phyloP scores from a whole-genome alignment of 169 alveolate species.

The Plasmodium billcollinsi region DNA sequence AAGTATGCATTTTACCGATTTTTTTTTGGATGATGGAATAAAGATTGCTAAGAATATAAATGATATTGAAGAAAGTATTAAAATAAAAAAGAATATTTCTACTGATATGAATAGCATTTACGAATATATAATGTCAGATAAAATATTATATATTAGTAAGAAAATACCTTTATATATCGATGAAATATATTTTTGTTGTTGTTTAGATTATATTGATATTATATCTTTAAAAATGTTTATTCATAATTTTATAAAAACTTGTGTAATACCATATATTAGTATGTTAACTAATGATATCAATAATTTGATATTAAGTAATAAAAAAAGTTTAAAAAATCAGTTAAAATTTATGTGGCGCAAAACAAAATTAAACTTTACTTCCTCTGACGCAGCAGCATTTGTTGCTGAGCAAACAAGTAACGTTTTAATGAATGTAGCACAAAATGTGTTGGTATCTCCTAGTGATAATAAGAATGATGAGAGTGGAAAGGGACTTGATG shows the following conservation, averaged over 20 bases:
- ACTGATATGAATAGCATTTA: slow-evolving; percentile 14
- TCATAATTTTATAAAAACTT: slow-evolving; percentile 39
- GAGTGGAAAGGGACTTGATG: background rate
- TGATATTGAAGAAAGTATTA: slow-evolving; percentile 32
- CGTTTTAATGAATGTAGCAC: slow-evolving; percentile 43
- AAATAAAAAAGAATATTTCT: slow-evolving; percentile 17
- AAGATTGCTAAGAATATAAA: slow-evolving; percentile 5
- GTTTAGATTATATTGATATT: slow-evolving; percentile 29
- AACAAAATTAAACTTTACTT: slow-evolving; percentile 28
- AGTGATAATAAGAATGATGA: background rate
- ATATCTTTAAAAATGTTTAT: slow-evolving; percentile 55
- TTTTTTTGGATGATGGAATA: slow-evolving; percentile 1
- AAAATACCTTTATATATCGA: slow-evolving; percentile 49
- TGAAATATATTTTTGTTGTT: slow-evolving; percentile 42
- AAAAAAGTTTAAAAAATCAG: slow-evolving; percentile 37
- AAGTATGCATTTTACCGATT: slow-evolving; percentile 14
- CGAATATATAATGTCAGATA: slow-evolving; percentile 35
- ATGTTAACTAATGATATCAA: slow-evolving; percentile 32
- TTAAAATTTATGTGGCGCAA: slow-evolving; percentile 65
- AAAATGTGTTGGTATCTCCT: slow-evolving; percentile 14
- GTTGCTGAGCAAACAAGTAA: slow-evolving; percentile 69
- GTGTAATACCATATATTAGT: slow-evolving; percentile 37
- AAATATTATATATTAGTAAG: slow-evolving; percentile 40
- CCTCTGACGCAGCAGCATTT: slow-evolving; percentile 53
- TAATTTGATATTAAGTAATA: slow-evolving; percentile 29